Percentiles rank a stretch among this genome's conserved stretches.
Evolutionary conservation across 306 rosid genomes (phyloP).

Genomic region (Malus sieversii): DNA sequence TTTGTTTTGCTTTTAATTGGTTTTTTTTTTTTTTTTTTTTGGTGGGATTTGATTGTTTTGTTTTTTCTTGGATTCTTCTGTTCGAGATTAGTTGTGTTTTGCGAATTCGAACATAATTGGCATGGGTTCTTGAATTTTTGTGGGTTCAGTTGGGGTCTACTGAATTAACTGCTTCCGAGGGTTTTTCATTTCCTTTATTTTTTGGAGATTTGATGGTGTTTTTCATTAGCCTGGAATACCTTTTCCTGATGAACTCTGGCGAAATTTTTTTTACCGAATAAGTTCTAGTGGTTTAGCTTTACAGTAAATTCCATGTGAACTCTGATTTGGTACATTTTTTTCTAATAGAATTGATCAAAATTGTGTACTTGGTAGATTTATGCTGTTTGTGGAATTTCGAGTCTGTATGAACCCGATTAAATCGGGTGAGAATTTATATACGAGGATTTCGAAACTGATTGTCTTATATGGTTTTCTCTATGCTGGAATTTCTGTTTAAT

Average conservation of each 20-base stretch:
- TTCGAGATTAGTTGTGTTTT: neutral
- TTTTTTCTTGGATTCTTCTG: neutral
- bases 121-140: neutral
- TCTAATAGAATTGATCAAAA: neutral
- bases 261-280: neutral
- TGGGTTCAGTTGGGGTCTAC: neutral
- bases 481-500: neutral
- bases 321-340: too few relatives aligned
- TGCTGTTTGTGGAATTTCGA: neutral
- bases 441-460: neutral
- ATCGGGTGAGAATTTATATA: neutral
- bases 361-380: neutral
- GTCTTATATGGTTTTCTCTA: neutral
- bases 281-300: neutral
- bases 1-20: neutral
- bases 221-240: neutral
- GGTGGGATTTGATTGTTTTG: neutral
- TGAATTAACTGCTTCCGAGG: neutral
- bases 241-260: neutral
- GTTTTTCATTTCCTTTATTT: neutral
- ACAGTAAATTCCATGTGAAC: neutral
- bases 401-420: neutral
- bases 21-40: neutral
- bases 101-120: neutral
- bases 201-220: neutral